phyloP scores from a whole-genome alignment of 805 yeast species.

The Nakazawaea ernobii region DNA sequence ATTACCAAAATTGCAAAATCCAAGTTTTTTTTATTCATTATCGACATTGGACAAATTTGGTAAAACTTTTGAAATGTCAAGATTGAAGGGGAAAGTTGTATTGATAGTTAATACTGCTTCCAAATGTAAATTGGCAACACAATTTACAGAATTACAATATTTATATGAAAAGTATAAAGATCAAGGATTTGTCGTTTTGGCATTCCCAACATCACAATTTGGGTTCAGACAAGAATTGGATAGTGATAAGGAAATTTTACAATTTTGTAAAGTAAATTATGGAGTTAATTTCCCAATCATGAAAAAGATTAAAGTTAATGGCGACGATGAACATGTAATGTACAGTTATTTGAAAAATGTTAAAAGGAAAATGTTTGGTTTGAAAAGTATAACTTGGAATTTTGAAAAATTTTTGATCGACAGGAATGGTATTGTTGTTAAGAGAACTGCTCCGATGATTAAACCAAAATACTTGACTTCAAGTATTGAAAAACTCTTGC shows the following conservation, averaged over 20 bases:
- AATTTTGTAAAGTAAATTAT: slow-evolving; percentile 63
- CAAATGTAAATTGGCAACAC: slow-evolving; percentile 45
- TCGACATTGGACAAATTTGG: slow-evolving; percentile 55
- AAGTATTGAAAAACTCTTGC: slow-evolving; percentile 54
- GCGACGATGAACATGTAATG: slow-evolving; percentile 65
- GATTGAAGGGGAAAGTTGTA: slow-evolving; percentile 77
- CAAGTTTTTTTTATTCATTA: slow-evolving; percentile 52
- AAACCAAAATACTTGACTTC: slow-evolving; percentile 41
- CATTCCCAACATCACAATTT: slow-evolving; percentile 79
- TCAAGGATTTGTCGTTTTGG: slow-evolving; percentile 56
- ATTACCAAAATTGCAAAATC: background rate
- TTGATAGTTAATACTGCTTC: slow-evolving; percentile 32
- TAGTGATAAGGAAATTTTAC: slow-evolving; percentile 49
- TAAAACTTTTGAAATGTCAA: slow-evolving; percentile 48
- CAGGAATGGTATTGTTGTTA: slow-evolving; percentile 50
- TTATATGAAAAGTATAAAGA: slow-evolving; percentile 51
- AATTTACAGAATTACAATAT: slow-evolving; percentile 53
- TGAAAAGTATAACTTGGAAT: slow-evolving; percentile 67
- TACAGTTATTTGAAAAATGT: slow-evolving; percentile 59
- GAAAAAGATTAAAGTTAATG: slow-evolving; percentile 76
- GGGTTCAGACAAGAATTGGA: slow-evolving; percentile 60
- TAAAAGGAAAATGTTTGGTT: slow-evolving; percentile 49
- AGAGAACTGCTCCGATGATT: slow-evolving; percentile 38
- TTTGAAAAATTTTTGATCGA: slow-evolving; percentile 69
- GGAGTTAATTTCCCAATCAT: slow-evolving; percentile 80